Base-by-base conservation (phyloP, 2,329 filamentous ascomycete species). In the Xylaria sp. region DNA sequence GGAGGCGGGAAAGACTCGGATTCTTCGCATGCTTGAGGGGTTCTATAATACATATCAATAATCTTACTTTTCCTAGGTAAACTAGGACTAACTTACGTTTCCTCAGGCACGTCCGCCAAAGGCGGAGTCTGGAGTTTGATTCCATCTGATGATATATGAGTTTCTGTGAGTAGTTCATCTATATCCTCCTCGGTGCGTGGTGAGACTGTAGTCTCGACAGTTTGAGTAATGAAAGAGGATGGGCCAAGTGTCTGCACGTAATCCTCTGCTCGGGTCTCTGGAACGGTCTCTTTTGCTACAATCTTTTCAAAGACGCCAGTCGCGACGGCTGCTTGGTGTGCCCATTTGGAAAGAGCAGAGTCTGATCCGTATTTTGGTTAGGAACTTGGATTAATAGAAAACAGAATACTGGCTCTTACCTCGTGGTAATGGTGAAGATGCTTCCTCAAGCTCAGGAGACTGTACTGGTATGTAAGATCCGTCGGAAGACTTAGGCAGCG, bases 331-430 rank as follows among this genome's bases (percentile, higher is more conserved):
- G 78, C 76, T 45, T 71, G 73, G 20, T 81, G 78, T 22, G 83
- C 84, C 76, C 81, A 80, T 69, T 78, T 82, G 0, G 83, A 84
- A 36, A 82, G 73, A 2, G 81, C 78, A 4, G 84, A 85, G 58
- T 83, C 84, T 78, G 57, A 60, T 67, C 66, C 71, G 25, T 29
- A 9, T 9, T 25, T 57, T 2, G 38, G 36, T 57, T 55, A 61
- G 57, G 44, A 50, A 27, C 22, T 36, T 44, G 1, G 13, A 29
- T 44, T 20, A 45, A 36, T 1, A 25, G 31, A 20, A 2, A 17
- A 2, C 47, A 55, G 27, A n/a, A 29, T 22, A 29, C 31, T 22
- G 17, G 7, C 22, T 63, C 69, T 33, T 76, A 80, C 79, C 79
- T 76, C 76, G 74, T 10, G 77, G 79, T 22, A 78, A 80, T 0